These are phyloP conservation scores for Rhodofomes roseus DNA, from an alignment of 1,284 basidiomycete species.

Conservation along the genomic window DNA sequence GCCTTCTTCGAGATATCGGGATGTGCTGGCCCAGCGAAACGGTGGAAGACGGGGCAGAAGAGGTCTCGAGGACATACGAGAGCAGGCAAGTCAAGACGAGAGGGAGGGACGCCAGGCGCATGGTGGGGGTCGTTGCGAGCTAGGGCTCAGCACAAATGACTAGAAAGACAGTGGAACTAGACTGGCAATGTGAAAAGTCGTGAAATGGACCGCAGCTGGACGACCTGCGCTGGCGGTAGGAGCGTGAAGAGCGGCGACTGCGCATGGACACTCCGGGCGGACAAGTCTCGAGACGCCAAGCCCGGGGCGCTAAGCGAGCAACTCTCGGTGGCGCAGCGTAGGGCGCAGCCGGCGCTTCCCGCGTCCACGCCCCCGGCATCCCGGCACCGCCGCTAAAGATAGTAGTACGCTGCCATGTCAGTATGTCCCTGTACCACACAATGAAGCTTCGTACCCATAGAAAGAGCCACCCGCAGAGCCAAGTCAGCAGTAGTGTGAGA, in stretches of 20 bases:
- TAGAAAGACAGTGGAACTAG: neutral
- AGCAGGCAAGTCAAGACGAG: slow-evolving; percentile 21
- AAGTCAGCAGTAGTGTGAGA: too few species aligned
- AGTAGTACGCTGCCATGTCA: too few species aligned
- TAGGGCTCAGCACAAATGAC: neutral
- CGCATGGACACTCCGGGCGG: neutral
- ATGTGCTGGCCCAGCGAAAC: slow-evolving; percentile 15
- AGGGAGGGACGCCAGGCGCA: slow-evolving; percentile 20
- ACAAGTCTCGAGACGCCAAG: neutral
- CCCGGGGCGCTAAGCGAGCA: neutral
- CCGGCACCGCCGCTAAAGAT: too few species aligned
- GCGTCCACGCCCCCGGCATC: neutral
- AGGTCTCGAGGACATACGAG: slow-evolving; percentile 16
- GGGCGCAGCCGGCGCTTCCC: neutral
- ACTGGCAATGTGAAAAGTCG: neutral
- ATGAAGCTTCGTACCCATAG: too few species aligned
- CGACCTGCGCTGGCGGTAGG: neutral
- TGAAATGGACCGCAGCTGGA: neutral
- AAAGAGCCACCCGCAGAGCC: too few species aligned
- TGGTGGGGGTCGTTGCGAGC: neutral
- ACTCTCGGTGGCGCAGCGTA: neutral
- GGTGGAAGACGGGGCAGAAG: slow-evolving; percentile 20
- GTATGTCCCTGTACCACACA: too few species aligned
- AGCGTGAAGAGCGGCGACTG: neutral
- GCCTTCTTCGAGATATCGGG: slow-evolving; percentile 16